phyloP scores from a whole-genome alignment of 164 flowering plant species.

The Annona cherimola region DNA sequence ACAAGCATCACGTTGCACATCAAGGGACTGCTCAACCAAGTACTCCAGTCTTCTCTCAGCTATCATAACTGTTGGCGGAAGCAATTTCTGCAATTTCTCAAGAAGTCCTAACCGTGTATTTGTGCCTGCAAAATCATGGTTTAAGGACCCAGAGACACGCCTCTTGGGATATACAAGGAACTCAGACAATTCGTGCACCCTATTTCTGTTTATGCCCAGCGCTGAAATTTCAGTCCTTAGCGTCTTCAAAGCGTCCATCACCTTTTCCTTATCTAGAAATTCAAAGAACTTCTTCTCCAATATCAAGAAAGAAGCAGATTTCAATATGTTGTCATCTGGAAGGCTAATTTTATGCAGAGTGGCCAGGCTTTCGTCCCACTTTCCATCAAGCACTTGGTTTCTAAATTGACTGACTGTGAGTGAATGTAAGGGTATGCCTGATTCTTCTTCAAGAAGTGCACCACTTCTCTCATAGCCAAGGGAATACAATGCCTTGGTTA shows the following conservation, averaged over 20 bases:
- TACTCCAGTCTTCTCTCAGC: slow-evolving; percentile 73
- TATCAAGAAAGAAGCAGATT: slow-evolving; percentile 57
- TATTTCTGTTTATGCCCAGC: slow-evolving; percentile 35
- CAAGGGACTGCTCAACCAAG: slow-evolving; percentile 73
- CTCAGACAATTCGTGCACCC: slow-evolving; percentile 57
- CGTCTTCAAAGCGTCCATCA: slow-evolving; percentile 50
- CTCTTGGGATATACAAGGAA: slow-evolving; percentile 41
- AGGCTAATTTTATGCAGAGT: slow-evolving; percentile 50
- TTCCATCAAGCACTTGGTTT: slow-evolving; percentile 55
- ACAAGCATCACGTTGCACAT: slow-evolving; percentile 59
- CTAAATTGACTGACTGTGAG: slow-evolving; percentile 37
- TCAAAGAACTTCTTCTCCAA: slow-evolving; percentile 79
- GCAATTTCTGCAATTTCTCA: slow-evolving; percentile 54
- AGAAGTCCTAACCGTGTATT: slow-evolving; percentile 42
- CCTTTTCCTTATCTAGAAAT: slow-evolving; percentile 24
- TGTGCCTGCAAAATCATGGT: slow-evolving; percentile 21
- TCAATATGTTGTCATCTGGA: slow-evolving; percentile 39
- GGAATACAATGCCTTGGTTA: slow-evolving; percentile 59
- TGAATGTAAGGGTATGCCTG: slow-evolving; percentile 67
- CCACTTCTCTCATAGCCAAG: slow-evolving; percentile 63
- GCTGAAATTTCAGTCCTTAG: slow-evolving; percentile 65
- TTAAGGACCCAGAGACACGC: slow-evolving; percentile 20
- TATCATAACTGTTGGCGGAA: slow-evolving; percentile 54
- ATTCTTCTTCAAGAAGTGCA: slow-evolving; percentile 72
- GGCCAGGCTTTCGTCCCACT: slow-evolving; percentile 65